phyloP scores from a whole-genome alignment of 1,139 yeast species.

The Spathaspora sp. region DNA sequence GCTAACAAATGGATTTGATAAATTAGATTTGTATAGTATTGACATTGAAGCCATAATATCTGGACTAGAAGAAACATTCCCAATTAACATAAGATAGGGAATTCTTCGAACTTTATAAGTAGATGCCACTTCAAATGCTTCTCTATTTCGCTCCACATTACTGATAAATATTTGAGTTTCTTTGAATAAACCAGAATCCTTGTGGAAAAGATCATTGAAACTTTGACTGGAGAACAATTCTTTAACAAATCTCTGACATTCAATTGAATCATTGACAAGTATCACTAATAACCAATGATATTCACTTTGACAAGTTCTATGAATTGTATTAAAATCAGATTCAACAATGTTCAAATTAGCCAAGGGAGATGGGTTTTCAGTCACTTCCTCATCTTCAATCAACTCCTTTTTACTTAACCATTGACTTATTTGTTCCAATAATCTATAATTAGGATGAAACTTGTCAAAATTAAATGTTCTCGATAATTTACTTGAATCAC shows the following conservation, averaged over 20 bases:
- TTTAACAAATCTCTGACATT: slow-evolving; percentile 25
- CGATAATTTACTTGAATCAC: slow-evolving; percentile 23
- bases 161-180: slow-evolving; percentile 44
- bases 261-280: slow-evolving; percentile 36
- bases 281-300: slow-evolving; percentile 47
- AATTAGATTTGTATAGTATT: slow-evolving; percentile 41
- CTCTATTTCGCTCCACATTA: slow-evolving; percentile 42
- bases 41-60: slow-evolving; percentile 55
- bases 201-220: slow-evolving; percentile 35
- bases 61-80: slow-evolving; percentile 52
- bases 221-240: slow-evolving; percentile 25
- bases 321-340: slow-evolving; percentile 44
- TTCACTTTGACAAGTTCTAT: slow-evolving; percentile 38
- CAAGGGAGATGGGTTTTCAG: slow-evolving; percentile 5
- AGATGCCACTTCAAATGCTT: slow-evolving; percentile 50
- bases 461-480: slow-evolving; percentile 22
- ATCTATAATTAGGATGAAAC: slow-evolving; percentile 18
- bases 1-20: slow-evolving; percentile 22
- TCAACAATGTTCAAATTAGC: slow-evolving; percentile 19
- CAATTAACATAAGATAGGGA: slow-evolving; percentile 49
- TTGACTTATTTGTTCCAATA: slow-evolving; percentile 9
- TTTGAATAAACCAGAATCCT: slow-evolving; percentile 32
- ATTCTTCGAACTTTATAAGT: slow-evolving; percentile 38
- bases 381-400: neutral
- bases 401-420: neutral